Percentiles rank a stretch among this genome's conserved stretches.
phyloP scores from a whole-genome alignment of 176 grass and related monocot genomes.

The Eremochloa ophiuroides region DNA sequence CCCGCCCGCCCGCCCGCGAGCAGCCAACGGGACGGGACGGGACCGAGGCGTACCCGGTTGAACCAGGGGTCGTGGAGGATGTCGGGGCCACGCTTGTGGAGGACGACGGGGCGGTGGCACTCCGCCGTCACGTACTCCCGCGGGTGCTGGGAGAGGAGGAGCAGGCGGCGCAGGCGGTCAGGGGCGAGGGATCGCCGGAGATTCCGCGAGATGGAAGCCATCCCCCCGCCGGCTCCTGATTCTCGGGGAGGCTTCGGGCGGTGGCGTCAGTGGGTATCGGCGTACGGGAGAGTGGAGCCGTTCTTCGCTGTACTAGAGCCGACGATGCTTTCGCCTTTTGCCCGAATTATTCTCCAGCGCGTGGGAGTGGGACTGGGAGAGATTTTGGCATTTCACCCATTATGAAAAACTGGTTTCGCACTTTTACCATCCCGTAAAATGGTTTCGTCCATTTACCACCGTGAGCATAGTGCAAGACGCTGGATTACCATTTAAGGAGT shows the following conservation, averaged over 20 bases:
- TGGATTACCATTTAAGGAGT: too few relatives aligned
- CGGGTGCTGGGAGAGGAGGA: slow-evolving; percentile 14
- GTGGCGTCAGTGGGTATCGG: background rate
- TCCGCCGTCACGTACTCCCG: slow-evolving; percentile 62
- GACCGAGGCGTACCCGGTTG: slow-evolving; percentile 57
- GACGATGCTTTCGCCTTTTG: background rate
- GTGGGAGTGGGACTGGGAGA: too few relatives aligned
- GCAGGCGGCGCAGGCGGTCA: slow-evolving; percentile 22
- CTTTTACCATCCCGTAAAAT: too few relatives aligned
- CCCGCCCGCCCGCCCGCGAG: background rate
- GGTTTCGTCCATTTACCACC: too few relatives aligned
- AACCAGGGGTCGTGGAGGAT: slow-evolving; percentile 98
- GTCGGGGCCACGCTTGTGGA: slow-evolving; percentile 86
- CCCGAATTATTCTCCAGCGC: background rate
- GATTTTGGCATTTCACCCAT: too few relatives aligned
- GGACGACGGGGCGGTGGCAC: slow-evolving; percentile 75
- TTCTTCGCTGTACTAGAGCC: background rate
- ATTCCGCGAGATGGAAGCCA: slow-evolving; percentile 47
- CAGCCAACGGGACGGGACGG: background rate
- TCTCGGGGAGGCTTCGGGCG: background rate
- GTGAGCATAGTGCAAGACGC: too few relatives aligned
- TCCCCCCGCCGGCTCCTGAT: slow-evolving; percentile 4
- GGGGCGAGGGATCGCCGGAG: slow-evolving; percentile 56
- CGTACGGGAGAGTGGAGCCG: background rate
- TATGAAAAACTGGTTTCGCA: too few relatives aligned